phyloP scores from a whole-genome alignment of 441 rosid species.

The Pelargonium fulgidum region DNA sequence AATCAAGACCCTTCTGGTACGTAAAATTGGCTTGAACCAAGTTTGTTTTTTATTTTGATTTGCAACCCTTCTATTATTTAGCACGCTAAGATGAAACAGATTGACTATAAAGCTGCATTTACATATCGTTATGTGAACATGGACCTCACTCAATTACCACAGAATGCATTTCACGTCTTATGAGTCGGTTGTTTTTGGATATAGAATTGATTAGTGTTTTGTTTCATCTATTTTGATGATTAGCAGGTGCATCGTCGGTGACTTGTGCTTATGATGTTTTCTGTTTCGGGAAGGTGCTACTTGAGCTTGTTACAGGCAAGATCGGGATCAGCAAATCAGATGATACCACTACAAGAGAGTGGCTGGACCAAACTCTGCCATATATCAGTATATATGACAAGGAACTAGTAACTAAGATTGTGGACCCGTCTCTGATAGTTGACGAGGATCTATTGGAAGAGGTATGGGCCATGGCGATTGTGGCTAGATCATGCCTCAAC shows the following conservation, averaged over 20 bases:
- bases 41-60: not conserved
- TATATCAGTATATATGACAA: constrained; percentile 71
- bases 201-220: not conserved
- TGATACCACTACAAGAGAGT: constrained; percentile 45
- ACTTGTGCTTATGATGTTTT: constrained; percentile 76
- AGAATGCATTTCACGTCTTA: too few relatives aligned
- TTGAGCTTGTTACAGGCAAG: constrained; percentile 92
- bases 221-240: constrained; percentile 18
- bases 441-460: constrained; percentile 93
- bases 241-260: constrained; percentile 46
- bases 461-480: constrained; percentile 98
- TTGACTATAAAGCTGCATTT: too few relatives aligned
- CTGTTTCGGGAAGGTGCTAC: constrained; percentile 94
- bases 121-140: too few relatives aligned
- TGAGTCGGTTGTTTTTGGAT: too few relatives aligned
- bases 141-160: too few relatives aligned
- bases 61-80: not conserved
- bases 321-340: constrained; percentile 65
- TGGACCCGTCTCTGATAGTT: constrained; percentile 79
- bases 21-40: constrained; percentile 13
- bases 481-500: constrained; percentile 89
- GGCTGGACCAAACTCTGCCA: constrained; percentile 62
- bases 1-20: constrained; percentile 67
- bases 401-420: constrained; percentile 77
- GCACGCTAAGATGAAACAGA: not conserved